Evolutionary conservation across 495 filamentous ascomycete species (phyloP), one percentile per base, ranked within the genome.

Genomic region (Talaromyces ruber): DNA sequence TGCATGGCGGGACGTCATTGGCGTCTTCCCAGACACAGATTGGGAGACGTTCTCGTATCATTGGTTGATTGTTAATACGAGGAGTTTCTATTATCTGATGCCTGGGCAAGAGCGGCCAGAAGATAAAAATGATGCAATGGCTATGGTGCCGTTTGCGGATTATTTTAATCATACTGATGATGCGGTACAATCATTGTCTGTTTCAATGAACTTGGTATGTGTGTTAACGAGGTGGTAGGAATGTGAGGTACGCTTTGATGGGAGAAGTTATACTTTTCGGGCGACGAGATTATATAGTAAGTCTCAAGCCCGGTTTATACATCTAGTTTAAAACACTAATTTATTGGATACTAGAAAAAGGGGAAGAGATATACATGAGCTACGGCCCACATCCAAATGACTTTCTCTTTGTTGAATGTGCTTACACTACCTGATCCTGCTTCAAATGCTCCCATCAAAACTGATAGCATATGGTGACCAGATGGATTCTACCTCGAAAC

Each of bases 321-420:
- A 47, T 1, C 21, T 47, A n/a, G 1, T 16, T 30, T 28, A 12
- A n/a, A 54, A 2, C 9, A 28, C 58, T 30, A 21, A 50, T 7
- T 50, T 12, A 62, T 52, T 66, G 24, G 18, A 18, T 18, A 25
- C 18, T 64, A 73, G 74, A 73, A 4, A 64, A 66, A 32, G 89
- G 88, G 8, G 88, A 93, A 37, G 90, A 97, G 67, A 74, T 97
- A 7, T 87, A 80, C 64, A 88, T 93, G 58, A 87, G 84, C 60
- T 97, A 97, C 67, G 92, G 92, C 4, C 68, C 74, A 51, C 92
- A 97, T 73, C 76, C 81, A 12, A 92, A 93, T 66, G 91, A 95
- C 68, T 89, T 92, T 62, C 79, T 89, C 4, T 80, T 96, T 4
- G 82, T 84, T 3, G 92, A 97, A 77, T 94, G 83, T 86, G 66